Percentiles rank a stretch among this genome's conserved stretches.
These are phyloP conservation scores for Leccinum olivaceoglutinosum DNA, from an alignment of 1,284 basidiomycete genomes.

Conservation along the genomic window DNA sequence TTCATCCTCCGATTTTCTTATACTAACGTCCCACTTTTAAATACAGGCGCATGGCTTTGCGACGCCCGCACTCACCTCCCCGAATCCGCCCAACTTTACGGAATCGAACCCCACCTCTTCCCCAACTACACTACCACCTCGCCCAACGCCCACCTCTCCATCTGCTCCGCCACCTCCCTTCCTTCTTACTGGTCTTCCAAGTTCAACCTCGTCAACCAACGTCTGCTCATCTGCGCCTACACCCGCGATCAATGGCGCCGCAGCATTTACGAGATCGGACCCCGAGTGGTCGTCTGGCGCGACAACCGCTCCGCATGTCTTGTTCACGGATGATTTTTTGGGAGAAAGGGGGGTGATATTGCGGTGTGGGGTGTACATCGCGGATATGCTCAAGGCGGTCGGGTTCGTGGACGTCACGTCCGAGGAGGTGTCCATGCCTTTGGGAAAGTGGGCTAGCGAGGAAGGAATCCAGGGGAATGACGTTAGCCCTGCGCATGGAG, in stretches of 20 bases:
- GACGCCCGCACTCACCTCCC: slow-evolving; percentile 14
- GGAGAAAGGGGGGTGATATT: slow-evolving; percentile 10
- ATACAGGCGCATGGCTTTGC: slow-evolving; percentile 21
- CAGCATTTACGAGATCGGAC: slow-evolving; percentile 18
- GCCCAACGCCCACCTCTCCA: slow-evolving; percentile 18
- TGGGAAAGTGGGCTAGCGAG: slow-evolving; percentile 21
- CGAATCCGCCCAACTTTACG: slow-evolving; percentile 17
- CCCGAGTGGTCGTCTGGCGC: slow-evolving; percentile 17
- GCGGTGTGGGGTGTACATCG: slow-evolving; percentile 12
- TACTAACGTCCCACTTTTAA: neutral
- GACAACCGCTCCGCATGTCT: slow-evolving; percentile 13
- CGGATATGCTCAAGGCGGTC: slow-evolving; percentile 15
- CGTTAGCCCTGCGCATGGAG: slow-evolving; percentile 12
- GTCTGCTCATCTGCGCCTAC: slow-evolving; percentile 28
- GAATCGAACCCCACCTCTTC: slow-evolving; percentile 18
- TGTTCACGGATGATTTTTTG: slow-evolving; percentile 15
- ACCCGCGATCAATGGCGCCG: slow-evolving; percentile 24
- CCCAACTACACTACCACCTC: slow-evolving; percentile 3
- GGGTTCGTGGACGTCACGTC: slow-evolving; percentile 19
- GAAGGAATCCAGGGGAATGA: slow-evolving; percentile 12
- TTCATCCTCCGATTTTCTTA: neutral
- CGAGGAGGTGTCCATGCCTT: slow-evolving; percentile 11
- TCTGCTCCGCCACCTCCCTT: slow-evolving; percentile 16
- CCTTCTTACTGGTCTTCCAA: slow-evolving; percentile 22
- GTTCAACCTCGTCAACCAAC: slow-evolving; percentile 31